phyloP scores from a whole-genome alignment of 495 filamentous ascomycete species.

The Neurospora intermedia region DNA sequence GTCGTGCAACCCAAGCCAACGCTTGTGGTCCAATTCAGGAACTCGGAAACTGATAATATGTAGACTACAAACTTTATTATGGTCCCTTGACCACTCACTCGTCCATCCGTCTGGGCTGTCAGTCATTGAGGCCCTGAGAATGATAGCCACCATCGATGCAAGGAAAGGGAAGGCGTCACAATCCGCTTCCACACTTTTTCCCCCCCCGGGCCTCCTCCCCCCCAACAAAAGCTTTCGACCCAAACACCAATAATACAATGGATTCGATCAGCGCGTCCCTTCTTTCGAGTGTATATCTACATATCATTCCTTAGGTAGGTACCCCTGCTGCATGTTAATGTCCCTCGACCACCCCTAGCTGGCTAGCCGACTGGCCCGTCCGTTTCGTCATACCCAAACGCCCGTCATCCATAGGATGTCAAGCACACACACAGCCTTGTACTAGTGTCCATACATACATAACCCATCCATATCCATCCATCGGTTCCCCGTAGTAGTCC shows the following conservation, averaged over 20 bases:
- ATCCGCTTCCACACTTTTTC: neutral
- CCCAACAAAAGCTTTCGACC: neutral
- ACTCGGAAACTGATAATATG: neutral
- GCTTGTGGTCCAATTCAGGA: neutral
- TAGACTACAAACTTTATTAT: neutral
- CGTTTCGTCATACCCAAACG: neutral
- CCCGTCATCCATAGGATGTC: neutral
- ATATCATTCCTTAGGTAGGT: neutral
- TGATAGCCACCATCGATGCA: neutral
- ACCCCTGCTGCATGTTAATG: neutral
- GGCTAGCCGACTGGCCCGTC: neutral
- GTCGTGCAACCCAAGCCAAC: neutral
- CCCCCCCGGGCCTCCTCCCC: neutral
- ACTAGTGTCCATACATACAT: no score
- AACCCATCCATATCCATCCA: neutral
- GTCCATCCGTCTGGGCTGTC: no score
- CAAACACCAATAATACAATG: no score
- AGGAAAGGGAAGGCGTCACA: neutral
- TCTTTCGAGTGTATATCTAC: neutral
- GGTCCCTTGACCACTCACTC: neutral
- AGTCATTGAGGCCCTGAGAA: neutral
- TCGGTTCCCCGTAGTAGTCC: neutral
- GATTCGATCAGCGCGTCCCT: no score
- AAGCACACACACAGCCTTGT: neutral
- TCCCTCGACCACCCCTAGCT: no score